Conservation (phyloP, 768 basidiomycete species). For the Russula ochroleuca region DNA sequence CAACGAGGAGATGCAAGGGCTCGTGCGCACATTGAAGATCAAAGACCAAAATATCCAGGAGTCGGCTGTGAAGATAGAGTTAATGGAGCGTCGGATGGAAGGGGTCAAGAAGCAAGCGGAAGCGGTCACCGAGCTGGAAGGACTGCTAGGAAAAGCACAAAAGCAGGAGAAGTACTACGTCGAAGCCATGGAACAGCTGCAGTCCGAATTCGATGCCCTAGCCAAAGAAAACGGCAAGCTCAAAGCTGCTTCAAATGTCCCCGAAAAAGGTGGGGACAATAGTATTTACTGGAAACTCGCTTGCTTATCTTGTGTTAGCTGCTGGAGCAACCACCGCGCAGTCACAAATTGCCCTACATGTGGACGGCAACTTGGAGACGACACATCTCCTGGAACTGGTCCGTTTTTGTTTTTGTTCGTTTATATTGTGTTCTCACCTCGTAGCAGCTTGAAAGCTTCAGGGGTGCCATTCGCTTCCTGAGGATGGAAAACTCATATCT, state of each 20-base stretch:
- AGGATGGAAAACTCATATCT: constrained; percentile 90
- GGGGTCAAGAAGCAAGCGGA: constrained; percentile 88
- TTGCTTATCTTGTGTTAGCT: constrained; percentile 27
- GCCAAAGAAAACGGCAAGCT: constrained; percentile 87
- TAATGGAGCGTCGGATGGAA: constrained; percentile 92
- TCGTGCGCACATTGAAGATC: constrained; percentile 77
- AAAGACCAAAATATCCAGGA: constrained; percentile 92
- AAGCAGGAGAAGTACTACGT: constrained; percentile 89
- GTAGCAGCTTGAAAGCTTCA: constrained; percentile 81
- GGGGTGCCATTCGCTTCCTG: constrained; percentile 87
- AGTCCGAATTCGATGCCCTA: constrained; percentile 78
- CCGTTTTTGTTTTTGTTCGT: constrained; percentile 19
- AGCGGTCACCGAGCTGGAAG: constrained; percentile 73
- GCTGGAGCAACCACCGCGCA: constrained; percentile 47
- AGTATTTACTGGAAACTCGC: not conserved
- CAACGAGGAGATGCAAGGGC: constrained; percentile 85
- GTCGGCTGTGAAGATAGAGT: constrained; percentile 83
- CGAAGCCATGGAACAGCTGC: constrained; percentile 90
- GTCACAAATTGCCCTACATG: constrained; percentile 57
- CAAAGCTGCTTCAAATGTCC: constrained; percentile 59
- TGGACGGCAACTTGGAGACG: constrained; percentile 82
- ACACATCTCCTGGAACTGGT: constrained; percentile 88
- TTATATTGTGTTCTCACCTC: constrained; percentile 20
- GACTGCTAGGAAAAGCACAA: constrained; percentile 69
- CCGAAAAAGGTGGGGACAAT: constrained; percentile 57